Evolutionary conservation across 75 land plant genomes (phyloP).

Genomic region (Sequoiadendron giganteum): DNA sequence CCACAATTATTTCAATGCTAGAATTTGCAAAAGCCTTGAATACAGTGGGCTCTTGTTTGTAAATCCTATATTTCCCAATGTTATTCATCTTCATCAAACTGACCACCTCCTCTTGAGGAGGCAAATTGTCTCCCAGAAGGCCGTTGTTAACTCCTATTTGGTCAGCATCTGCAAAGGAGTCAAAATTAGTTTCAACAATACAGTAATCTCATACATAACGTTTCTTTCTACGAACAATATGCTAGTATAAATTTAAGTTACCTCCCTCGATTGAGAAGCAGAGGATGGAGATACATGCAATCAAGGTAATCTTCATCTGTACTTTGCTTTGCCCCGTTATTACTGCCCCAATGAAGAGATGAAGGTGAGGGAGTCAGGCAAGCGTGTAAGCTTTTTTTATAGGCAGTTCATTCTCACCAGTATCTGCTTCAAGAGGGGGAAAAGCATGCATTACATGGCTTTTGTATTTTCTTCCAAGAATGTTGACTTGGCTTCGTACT

Average conservation of each 20-base stretch:
- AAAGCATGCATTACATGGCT: too few relatives aligned
- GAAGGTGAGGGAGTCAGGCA: too few relatives aligned
- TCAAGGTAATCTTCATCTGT: not conserved
- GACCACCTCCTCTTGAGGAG: not conserved
- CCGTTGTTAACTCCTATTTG: slow-evolving; percentile 10
- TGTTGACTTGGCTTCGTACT: too few relatives aligned
- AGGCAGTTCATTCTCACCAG: too few relatives aligned
- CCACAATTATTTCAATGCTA: slow-evolving; percentile 5
- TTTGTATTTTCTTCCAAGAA: too few relatives aligned
- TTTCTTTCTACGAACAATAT: not conserved
- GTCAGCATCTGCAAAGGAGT: not conserved
- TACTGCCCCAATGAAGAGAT: too few relatives aligned
- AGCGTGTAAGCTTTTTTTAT: too few relatives aligned
- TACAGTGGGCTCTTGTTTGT: slow-evolving; percentile 15
- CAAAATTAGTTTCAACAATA: not conserved
- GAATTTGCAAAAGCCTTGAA: not conserved
- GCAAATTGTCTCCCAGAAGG: slow-evolving; percentile 8
- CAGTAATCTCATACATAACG: not conserved
- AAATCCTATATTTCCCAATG: slow-evolving; percentile 34
- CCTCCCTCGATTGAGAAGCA: not conserved
- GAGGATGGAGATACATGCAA: slow-evolving; percentile 13
- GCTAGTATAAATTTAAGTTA: not conserved
- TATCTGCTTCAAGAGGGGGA: too few relatives aligned
- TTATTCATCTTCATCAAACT: slow-evolving; percentile 17
- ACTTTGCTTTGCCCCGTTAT: too few relatives aligned